A percentile compares a stretch with the other conserved stretches of the same genome.
Conservation (phyloP, 139 green algal species). For the Chlamydomonas sp. region DNA sequence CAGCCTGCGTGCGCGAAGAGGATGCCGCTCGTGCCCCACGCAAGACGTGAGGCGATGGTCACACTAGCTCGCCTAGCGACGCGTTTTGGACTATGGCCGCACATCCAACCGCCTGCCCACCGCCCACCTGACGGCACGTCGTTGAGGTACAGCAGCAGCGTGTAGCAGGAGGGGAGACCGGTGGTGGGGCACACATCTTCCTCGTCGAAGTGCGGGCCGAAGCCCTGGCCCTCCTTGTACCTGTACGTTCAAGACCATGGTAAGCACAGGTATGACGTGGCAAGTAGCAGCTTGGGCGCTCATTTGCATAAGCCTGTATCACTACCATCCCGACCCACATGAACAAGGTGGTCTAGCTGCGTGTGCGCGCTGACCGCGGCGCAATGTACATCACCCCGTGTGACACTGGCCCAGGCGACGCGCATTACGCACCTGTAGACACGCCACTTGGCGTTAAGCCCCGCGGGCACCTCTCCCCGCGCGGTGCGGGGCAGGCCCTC, state of each 20-base stretch:
- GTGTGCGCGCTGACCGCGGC: background rate
- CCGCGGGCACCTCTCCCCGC: background rate
- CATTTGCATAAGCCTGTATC: background rate
- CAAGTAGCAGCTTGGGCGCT: background rate
- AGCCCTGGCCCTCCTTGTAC: conserved; percentile 27
- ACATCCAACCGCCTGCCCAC: too few species aligned
- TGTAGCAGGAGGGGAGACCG: background rate
- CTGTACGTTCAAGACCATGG: background rate
- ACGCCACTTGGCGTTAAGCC: conserved; percentile 3
- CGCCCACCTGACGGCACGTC: conserved; percentile 2
- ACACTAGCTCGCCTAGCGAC: too few species aligned
- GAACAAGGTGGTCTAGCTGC: background rate
- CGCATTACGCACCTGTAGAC: conserved; percentile 2
- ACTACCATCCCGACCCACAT: background rate
- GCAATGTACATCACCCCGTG: background rate
- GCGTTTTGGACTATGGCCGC: too few species aligned
- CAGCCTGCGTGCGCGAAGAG: too few species aligned
- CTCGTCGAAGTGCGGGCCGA: conserved; percentile 33
- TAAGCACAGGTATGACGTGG: background rate
- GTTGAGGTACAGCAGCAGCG: conserved; percentile 34
- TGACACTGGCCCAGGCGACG: background rate
- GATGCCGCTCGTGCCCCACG: too few species aligned
- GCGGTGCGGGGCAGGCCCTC: background rate
- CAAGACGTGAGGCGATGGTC: too few species aligned
- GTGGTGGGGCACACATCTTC: conserved; percentile 2